Base-by-base conservation (phyloP, 805 yeast genomes). In the Cyberlindnera maclurae region DNA sequence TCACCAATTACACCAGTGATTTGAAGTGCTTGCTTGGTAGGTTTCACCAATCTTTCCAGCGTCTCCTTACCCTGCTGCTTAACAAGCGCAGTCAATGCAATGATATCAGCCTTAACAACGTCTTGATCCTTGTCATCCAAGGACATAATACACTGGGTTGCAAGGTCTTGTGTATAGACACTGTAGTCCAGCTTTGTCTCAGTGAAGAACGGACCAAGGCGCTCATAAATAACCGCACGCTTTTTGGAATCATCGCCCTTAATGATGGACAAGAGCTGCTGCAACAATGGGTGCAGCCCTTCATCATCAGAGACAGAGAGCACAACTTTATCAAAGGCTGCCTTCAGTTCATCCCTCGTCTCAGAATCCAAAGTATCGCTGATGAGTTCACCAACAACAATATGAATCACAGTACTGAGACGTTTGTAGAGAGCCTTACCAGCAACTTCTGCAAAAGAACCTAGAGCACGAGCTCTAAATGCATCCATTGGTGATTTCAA, bases 391-490 rank as follows among this genome's bases (percentile, higher is more conserved):
- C 74, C 75, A 16, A 89, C 78, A 37, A 93, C 66, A 0, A 89
- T 70, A 51, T 80, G 82, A 41, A 90, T 76, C 43, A 93, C 84
- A 4, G 76, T 63, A 0, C 87, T 70, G 43, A 90, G 68, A 47
- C 90, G 76, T 50, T 71, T 76, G 68, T 79, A 79, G 47, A 88
- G 64, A 0, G 95, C 85, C 28, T 76, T 60, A 18, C 96, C 97
- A 17, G 96, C 96, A 35, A 86, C 96, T 37, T 84, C 79, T 1
- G 95, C 94, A 58, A 89, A 71, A 0, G 94, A 77, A 17, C 93
- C 86, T 42, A 89, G 67, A 4, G 96, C 95, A 39, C 74, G 71
- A n/a, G 96, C 95, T 63, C 88, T 86, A 65, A 80, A 80, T 0
- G 77, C 68, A 49, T 85, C 86, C 39, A 89, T 78, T 12, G 97